Percentiles rank a stretch among this genome's conserved stretches.
Evolutionary conservation across 1,284 basidiomycete species (phyloP).

Genomic region (Apiotrichum montevideense): DNA sequence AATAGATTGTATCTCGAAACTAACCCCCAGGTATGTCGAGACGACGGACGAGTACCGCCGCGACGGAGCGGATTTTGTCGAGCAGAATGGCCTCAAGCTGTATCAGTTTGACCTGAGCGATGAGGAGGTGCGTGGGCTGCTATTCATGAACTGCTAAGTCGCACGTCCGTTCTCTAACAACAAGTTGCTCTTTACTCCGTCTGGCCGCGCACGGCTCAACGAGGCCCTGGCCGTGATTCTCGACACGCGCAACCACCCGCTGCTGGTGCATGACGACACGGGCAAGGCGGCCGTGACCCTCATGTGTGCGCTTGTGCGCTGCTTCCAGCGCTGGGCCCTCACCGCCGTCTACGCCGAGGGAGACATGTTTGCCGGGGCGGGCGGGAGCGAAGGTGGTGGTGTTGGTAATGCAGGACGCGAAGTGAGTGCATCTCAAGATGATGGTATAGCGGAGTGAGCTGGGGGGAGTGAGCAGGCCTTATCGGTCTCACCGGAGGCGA

Average conservation of each 20-base stretch:
- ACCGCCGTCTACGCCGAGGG: constrained; percentile 40
- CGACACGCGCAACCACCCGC: constrained; percentile 37
- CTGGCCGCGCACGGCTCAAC: constrained; percentile 14
- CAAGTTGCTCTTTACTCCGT: constrained; percentile 25
- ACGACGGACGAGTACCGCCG: constrained; percentile 33
- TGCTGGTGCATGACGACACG: constrained; percentile 44
- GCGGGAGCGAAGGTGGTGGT: constrained; percentile 41
- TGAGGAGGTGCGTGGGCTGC: constrained; percentile 18
- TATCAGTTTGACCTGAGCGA: constrained; percentile 34
- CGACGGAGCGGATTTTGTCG: constrained; percentile 37
- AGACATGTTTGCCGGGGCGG: constrained; percentile 45
- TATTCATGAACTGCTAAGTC: too few relatives aligned
- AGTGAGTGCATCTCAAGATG: constrained; percentile 21
- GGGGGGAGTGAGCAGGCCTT: too few relatives aligned
- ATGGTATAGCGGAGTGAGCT: too few relatives aligned
- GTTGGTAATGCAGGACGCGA: constrained; percentile 39
- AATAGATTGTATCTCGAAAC: too few relatives aligned
- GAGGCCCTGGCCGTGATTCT: constrained; percentile 28
- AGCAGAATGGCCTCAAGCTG: constrained; percentile 22
- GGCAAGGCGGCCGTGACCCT: constrained; percentile 39
- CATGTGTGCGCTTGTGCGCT: constrained; percentile 34
- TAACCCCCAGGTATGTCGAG: constrained; percentile 33
- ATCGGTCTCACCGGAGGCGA: too few relatives aligned
- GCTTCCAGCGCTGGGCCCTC: constrained; percentile 40
- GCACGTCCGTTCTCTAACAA: too few relatives aligned